These are phyloP conservation scores for Candida sanyiensis DNA, from an alignment of 805 yeast species.

Conservation along the genomic window DNA sequence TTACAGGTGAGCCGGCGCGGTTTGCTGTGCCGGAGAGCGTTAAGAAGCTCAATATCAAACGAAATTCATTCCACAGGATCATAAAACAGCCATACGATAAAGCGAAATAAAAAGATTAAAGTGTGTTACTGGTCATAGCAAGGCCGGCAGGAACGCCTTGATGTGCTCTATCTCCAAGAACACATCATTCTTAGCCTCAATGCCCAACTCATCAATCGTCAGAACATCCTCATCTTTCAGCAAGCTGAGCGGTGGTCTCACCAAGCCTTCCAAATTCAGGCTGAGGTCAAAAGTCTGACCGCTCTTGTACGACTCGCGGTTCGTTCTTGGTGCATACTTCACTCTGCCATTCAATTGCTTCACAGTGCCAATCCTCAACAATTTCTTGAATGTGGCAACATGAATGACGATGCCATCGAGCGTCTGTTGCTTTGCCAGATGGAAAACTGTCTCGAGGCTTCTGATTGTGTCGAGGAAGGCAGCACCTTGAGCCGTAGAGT, in stretches of 20 bases:
- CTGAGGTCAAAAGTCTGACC: background rate
- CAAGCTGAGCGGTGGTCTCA: background rate
- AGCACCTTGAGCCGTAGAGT: no score
- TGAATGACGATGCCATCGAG: background rate
- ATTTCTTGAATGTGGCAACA: background rate
- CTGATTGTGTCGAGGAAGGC: no score
- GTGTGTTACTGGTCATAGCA: no score
- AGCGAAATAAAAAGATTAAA: no score
- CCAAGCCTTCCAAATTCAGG: background rate
- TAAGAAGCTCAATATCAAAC: no score
- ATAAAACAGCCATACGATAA: no score
- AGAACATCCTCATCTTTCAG: background rate
- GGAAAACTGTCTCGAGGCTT: no score
- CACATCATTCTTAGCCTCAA: background rate
- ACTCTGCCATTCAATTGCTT: background rate
- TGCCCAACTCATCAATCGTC: background rate
- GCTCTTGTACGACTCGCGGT: background rate
- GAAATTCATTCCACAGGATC: no score
- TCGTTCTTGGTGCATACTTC: background rate
- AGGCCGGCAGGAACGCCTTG: background rate
- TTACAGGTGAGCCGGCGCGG: no score
- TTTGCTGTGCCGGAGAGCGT: no score
- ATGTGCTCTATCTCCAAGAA: background rate
- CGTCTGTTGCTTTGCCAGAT: background rate
- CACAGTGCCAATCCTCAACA: background rate